Base-by-base conservation (phyloP, 1,284 basidiomycete genomes). In the Marasmius tenuissimus region DNA sequence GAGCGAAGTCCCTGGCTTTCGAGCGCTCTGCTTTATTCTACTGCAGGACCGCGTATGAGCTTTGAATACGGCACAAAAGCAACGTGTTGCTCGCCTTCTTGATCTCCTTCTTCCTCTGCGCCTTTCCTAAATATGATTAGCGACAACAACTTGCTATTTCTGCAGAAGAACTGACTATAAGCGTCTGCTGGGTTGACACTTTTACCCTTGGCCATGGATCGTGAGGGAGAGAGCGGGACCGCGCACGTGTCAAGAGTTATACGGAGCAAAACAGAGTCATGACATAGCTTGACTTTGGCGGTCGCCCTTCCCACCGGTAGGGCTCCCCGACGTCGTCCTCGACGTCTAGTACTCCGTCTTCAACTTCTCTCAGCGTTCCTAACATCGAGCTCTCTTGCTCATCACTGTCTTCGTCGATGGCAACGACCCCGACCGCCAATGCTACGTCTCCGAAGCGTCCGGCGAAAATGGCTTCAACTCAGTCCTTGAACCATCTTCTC, bases 21-120 rank as follows among this genome's bases (percentile, higher is more conserved):
- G 85, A 77, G 62, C 94, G 82, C 59, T 84, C 86, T 72, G 89
- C 78, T 79, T 95, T 96, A 80, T 96, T 96, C 94, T 96, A 89
- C 85, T 88, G 72, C 74, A 82, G 58, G 65, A 59, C 66, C 39
- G n/a, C 57, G 63, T 60, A 63, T 68, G 52, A 54, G 52, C 37
- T 63, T 66, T 62, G 61, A 60, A 54, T 60, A 52, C 39, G 65
- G 20, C 63, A 61, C 57, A 52, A 34, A 47, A 53, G 42, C 57
- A 57, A 52, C 27, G 42, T 20, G 49, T 39, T 62, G 63, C 79
- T 67, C 75, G 91, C 93, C 88, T 95, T 96, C 79, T 94, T 95
- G 39, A 96, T 78, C 73, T 97, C 93, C 73, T 93, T 95, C 75
- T 93, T 94, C 64, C 92, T 83, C 71, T 90, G 88, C 7, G 91